Base-by-base conservation (phyloP, 108 stramenopile species). In the Mayamaea pseudoterrestris region DNA sequence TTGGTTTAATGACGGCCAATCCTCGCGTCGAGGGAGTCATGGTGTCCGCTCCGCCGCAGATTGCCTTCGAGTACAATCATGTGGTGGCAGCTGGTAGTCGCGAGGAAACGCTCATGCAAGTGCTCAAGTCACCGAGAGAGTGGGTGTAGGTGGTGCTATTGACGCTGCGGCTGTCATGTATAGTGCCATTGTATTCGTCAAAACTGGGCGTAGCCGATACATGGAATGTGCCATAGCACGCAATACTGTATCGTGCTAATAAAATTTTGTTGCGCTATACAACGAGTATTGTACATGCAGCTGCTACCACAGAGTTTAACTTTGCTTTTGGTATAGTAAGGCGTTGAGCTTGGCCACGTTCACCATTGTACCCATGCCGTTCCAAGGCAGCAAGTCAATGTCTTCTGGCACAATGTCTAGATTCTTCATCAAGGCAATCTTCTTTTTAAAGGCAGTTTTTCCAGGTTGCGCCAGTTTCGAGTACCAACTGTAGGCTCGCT, bases 1-100 rank as follows among this genome's bases (percentile, higher is more conserved):
- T 93, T 73, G 92, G 92, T 7, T 34, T 93, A 35, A 71, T 76
- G 0, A 80, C 71, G 50, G 74, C 66, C 9, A 91, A 91, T 50
- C 90, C 90, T 1, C 49, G 83, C 20, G 81, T 88, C 6, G 90
- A 93, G 47, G 85, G 90, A 20, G 83, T 93, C 14, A 84, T 93
- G 81, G 90, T 93, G 1, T 77, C 74, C 26, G 85, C 90, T 14
- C 90, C 90, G 30, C 90, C 90, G 13, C 53, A 73, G 29, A 80
- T 88, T 59, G 81, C 80, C 11, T 91, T 66, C 56, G 82, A 83
- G 55, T 91, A 91, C 60, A 91, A 91, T 59, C 75, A 87, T 63
- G 41, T 59, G 3, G 58, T 80, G 16, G 66, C 50, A 44, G 47
- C 65, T 36, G 82, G 73, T 2, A 81, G 84, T 53, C 75, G 71